Conservation (phyloP, 2,329 filamentous ascomycete species). For the Trichoderma simmonsii region DNA sequence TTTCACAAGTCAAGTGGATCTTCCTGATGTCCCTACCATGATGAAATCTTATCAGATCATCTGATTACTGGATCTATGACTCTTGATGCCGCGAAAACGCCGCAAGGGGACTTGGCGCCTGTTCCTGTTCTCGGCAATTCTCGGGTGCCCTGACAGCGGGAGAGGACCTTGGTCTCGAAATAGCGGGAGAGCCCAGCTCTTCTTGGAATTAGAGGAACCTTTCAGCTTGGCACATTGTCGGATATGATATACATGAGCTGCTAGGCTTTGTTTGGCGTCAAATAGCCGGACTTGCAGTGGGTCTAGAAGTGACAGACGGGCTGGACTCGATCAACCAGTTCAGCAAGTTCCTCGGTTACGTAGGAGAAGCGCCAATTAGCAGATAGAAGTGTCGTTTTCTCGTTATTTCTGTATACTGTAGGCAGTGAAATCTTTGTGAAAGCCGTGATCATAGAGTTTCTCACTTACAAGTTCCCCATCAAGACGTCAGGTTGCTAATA, state of each 20-base stretch:
- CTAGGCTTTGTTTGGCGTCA: background rate
- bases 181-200: background rate
- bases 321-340: background rate
- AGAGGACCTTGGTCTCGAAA: background rate
- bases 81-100: background rate
- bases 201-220: background rate
- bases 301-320: background rate
- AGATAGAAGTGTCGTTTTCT: background rate
- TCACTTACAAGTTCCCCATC: background rate
- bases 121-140: background rate
- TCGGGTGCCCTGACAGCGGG: background rate
- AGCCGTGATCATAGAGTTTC: background rate
- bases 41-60: constrained; percentile 44
- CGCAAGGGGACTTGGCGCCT: background rate
- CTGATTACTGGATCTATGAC: constrained; percentile 38
- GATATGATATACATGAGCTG: background rate
- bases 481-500: background rate
- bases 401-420: background rate
- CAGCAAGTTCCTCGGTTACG: background rate
- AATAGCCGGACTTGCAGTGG: background rate
- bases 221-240: background rate
- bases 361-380: background rate
- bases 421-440: background rate
- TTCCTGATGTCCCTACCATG: background rate
- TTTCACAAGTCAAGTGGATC: background rate